Evolutionary conservation across 805 yeast species (phyloP).

Genomic region (Zygotorulaspora florentina): DNA sequence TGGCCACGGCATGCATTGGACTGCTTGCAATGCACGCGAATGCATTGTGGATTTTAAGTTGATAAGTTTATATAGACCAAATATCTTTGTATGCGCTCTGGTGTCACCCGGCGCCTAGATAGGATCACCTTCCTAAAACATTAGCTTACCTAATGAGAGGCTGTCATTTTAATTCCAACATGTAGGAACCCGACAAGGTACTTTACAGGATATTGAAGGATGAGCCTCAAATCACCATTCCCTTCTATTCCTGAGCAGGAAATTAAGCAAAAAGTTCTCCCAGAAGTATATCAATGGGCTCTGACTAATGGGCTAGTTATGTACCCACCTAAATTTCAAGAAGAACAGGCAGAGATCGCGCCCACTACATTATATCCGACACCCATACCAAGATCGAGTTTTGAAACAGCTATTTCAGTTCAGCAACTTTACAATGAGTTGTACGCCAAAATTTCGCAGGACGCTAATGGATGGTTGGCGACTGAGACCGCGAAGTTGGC

Average conservation of each 20-base stretch:
- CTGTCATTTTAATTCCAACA: background rate
- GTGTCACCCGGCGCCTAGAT: too few relatives aligned
- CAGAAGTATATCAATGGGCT: constrained; percentile 66
- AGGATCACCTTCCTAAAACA: too few relatives aligned
- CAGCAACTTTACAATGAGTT: constrained; percentile 68
- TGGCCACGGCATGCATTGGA: too few relatives aligned
- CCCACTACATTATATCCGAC: constrained; percentile 92
- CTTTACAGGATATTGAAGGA: background rate
- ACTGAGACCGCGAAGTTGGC: constrained; percentile 52
- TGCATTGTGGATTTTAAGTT: too few relatives aligned
- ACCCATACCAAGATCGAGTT: constrained; percentile 69
- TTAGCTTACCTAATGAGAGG: background rate
- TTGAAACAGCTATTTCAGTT: constrained; percentile 59
- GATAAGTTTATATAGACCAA: too few relatives aligned
- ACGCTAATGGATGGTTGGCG: constrained; percentile 60
- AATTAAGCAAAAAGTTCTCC: constrained; percentile 35
- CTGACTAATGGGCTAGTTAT: constrained; percentile 77
- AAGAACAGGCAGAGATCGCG: constrained; percentile 52
- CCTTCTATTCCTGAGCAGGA: constrained; percentile 22
- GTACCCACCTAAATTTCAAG: constrained; percentile 58
- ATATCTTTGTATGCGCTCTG: too few relatives aligned
- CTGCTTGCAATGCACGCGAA: too few relatives aligned
- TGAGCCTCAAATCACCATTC: background rate
- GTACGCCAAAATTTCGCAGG: constrained; percentile 60
- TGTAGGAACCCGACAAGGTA: background rate